phyloP scores from a whole-genome alignment of 1,284 basidiomycete genomes.

The Irpex lacteus region DNA sequence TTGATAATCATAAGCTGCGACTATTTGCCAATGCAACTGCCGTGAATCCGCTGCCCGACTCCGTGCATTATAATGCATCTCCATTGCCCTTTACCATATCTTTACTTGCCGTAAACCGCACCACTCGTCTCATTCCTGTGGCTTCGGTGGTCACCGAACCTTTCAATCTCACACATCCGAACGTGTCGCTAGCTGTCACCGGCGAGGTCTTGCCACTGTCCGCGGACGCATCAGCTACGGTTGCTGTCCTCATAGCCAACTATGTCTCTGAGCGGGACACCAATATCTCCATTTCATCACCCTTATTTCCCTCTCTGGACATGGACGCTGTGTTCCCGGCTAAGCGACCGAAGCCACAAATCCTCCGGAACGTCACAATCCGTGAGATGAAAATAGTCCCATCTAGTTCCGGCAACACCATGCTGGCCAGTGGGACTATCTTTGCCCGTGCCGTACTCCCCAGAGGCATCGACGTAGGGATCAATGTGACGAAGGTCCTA shows the following conservation, averaged over 20 bases:
- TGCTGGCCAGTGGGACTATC: conserved; percentile 67
- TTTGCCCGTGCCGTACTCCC: conserved; percentile 64
- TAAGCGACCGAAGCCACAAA: conserved; percentile 54
- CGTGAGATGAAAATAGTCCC: conserved; percentile 70
- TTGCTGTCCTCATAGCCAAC: conserved; percentile 59
- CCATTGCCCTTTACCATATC: conserved; percentile 60
- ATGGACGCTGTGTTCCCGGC: conserved; percentile 59
- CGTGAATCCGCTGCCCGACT: conserved; percentile 52
- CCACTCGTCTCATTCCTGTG: conserved; percentile 38
- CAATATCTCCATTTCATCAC: conserved; percentile 54
- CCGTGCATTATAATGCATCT: conserved; percentile 48
- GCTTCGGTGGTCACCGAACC: conserved; percentile 53
- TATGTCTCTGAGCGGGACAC: conserved; percentile 58
- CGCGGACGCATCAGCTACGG: conserved; percentile 38
- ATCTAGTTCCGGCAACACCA: conserved; percentile 28
- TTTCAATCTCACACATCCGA: conserved; percentile 62
- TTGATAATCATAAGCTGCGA: conserved; percentile 33
- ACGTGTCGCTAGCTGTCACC: conserved; percentile 55
- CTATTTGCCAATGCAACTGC: conserved; percentile 55
- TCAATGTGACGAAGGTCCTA: conserved; percentile 60
- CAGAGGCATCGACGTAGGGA: conserved; percentile 55
- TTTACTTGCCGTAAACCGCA: conserved; percentile 33
- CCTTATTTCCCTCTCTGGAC: conserved; percentile 45
- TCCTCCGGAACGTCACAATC: conserved; percentile 69
- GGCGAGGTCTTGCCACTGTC: conserved; percentile 61